Conservation (phyloP, 352 stramenopile genomes). For the Phytophthora parvispora region DNA sequence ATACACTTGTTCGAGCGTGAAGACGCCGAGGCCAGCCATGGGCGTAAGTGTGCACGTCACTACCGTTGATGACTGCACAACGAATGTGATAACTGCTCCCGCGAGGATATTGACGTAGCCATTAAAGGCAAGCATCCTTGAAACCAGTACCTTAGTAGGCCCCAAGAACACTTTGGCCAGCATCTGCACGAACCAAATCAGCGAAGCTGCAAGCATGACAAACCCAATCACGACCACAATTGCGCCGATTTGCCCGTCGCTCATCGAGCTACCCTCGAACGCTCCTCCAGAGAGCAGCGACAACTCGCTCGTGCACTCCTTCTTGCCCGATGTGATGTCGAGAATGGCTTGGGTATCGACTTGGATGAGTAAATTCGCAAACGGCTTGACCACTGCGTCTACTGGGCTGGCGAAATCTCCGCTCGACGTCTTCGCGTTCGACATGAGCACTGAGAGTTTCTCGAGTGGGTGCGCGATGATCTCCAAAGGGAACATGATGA, state of each 20-base stretch:
- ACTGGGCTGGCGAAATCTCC: slow-evolving; percentile 47
- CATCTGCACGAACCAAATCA: slow-evolving; percentile 50
- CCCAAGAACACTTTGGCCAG: slow-evolving; percentile 72
- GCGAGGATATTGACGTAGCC: slow-evolving; percentile 89
- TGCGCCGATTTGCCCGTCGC: slow-evolving; percentile 42
- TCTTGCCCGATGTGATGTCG: no score
- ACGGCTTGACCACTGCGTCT: slow-evolving; percentile 44
- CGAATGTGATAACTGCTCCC: slow-evolving; percentile 81
- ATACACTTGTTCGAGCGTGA: slow-evolving; percentile 89
- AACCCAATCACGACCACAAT: slow-evolving; percentile 53
- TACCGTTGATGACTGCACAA: slow-evolving; percentile 91
- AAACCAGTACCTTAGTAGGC: slow-evolving; percentile 83
- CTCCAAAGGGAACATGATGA: slow-evolving; percentile 76
- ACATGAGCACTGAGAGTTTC: slow-evolving; percentile 47
- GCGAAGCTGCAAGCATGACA: slow-evolving; percentile 45
- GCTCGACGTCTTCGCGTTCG: slow-evolving; percentile 27
- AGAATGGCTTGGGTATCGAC: slow-evolving; percentile 38
- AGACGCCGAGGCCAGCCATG: slow-evolving; percentile 85
- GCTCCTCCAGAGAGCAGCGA: no score
- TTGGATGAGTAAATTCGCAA: no score
- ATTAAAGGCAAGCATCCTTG: slow-evolving; percentile 88
- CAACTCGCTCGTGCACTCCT: no score
- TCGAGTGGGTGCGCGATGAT: slow-evolving; percentile 60
- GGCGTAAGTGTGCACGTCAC: slow-evolving; percentile 90
- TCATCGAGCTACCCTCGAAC: slow-evolving; percentile 39